phyloP scores from a whole-genome alignment of 1,284 basidiomycete species.

The Marasmius oreades region DNA sequence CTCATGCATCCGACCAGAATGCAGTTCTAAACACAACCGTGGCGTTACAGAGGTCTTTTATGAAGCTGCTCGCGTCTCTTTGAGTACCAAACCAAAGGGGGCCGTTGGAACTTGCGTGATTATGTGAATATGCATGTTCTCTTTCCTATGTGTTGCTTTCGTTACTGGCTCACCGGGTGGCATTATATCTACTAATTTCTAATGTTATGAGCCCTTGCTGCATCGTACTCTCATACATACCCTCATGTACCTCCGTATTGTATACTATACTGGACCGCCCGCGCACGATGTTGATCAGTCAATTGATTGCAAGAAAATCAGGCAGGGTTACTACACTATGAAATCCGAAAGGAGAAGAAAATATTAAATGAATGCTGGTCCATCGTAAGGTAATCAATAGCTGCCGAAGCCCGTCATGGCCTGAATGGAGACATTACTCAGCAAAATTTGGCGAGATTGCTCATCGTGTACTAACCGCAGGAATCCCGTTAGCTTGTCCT shows the following conservation, averaged over 20 bases:
- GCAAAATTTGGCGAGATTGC: too few species aligned
- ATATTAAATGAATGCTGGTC: conserved; percentile 7
- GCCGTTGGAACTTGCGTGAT: conserved; percentile 53
- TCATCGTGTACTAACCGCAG: background rate
- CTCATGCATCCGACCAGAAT: conserved; percentile 54
- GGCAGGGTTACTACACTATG: conserved; percentile 2
- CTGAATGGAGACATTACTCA: background rate
- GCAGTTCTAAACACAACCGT: conserved; percentile 93
- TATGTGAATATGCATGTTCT: conserved; percentile 37
- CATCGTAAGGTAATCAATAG: conserved; percentile 13
- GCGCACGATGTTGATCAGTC: conserved; percentile 1
- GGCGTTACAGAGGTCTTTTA: conserved; percentile 92
- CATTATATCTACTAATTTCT: background rate
- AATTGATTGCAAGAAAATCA: background rate
- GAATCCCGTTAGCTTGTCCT: conserved; percentile 4
- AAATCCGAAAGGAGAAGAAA: conserved; percentile 1
- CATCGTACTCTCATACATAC: background rate
- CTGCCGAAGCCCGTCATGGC: conserved; percentile 11
- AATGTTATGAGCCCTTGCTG: background rate
- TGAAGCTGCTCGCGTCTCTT: conserved; percentile 82
- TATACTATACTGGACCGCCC: conserved; percentile 1
- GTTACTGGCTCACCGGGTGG: background rate
- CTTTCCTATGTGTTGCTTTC: background rate
- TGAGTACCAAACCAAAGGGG: conserved; percentile 71
- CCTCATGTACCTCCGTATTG: background rate